Conservation (phyloP, 2,329 filamentous ascomycete genomes). For the Pseudogymnoascus sp. region DNA sequence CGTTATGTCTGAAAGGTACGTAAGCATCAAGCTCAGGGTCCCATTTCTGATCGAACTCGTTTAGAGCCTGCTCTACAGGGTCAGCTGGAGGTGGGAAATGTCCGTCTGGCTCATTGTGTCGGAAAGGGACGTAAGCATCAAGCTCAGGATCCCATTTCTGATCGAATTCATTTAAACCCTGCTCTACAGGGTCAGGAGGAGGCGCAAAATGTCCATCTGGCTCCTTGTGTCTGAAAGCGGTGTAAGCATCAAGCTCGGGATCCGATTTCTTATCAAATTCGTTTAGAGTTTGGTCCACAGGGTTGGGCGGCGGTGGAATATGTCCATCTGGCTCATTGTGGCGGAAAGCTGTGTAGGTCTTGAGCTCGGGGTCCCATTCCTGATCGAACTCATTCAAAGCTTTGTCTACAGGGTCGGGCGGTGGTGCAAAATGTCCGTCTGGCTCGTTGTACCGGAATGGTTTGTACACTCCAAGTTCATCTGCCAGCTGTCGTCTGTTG, state of each 20-base stretch:
- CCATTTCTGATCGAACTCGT: constrained; percentile 19
- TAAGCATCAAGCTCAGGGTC: constrained; percentile 13
- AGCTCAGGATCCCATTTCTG: not conserved
- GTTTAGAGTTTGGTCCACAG: constrained; percentile 29
- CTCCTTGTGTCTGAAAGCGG: constrained; percentile 26
- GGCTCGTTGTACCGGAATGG: constrained; percentile 30
- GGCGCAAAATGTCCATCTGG: constrained; percentile 29
- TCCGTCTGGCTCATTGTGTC: constrained; percentile 21
- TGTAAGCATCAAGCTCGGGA: constrained; percentile 22
- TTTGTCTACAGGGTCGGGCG: constrained; percentile 28
- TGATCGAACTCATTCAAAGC: constrained; percentile 34
- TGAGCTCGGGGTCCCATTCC: not conserved
- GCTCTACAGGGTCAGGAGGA: constrained; percentile 11
- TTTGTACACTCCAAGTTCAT: constrained; percentile 27
- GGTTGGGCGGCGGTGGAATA: constrained; percentile 19
- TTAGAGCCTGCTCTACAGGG: not conserved
- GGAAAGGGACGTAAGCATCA: constrained; percentile 25
- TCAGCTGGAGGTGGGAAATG: constrained; percentile 16
- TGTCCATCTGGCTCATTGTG: constrained; percentile 34
- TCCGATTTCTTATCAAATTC: not conserved
- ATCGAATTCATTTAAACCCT: constrained; percentile 9
- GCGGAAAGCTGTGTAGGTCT: constrained; percentile 22
- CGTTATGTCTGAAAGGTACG: constrained; percentile 18
- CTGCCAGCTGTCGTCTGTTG: not conserved
- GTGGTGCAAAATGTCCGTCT: constrained; percentile 29